Evolutionary conservation across 306 rosid genomes (phyloP), one percentile per base, ranked within the genome.

Genomic region (Quillaja saponaria): DNA sequence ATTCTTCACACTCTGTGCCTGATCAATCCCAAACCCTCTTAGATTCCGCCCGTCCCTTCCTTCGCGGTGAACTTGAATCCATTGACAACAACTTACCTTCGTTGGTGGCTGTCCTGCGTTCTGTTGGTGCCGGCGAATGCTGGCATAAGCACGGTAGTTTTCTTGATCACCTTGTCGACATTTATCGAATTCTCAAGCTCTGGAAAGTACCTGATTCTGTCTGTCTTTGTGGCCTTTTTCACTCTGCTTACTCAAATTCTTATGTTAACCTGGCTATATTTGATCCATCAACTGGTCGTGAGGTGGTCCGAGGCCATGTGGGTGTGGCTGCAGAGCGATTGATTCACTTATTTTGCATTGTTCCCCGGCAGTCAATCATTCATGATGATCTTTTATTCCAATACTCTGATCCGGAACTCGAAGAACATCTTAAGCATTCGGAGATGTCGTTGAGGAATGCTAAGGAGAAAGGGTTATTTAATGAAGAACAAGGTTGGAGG

Each of bases 61-160:
- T 91, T 37, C 88, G 92, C 3, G 90, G 82, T 10, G 98, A 91
- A 39, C 76, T 86, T 9, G 81, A 64, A 20, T 42, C 73, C 20
- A 15, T 91, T 7, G 82, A 88, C 77, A 0, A 64, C 1, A 72
- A 77, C 13, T 58, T 91, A 0, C 96, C 95, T 1, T 68, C 78
- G 0, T 72, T 91, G 0, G 66, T 83, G 4, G 56, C 77, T 12
- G 74, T 84, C 42, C 61, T 88, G 5, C 81, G 84, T 21, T 81
- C 95, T 0, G 90, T 76, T 6, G 98, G 98, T 7, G 88, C 96
- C 6, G 91, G 96, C 0, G 98, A 88, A 76, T 88, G 98, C 69
- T 91, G 96, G 95, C 98, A 91, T 81, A 88, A 91, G 61, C 98
- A 91, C 10, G 98, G 98, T 14, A 86, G 79, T 59, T 91, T 91